Base-by-base conservation (phyloP, 1,139 yeast species). In the Zhuliangozyma parablackwelliae region DNA sequence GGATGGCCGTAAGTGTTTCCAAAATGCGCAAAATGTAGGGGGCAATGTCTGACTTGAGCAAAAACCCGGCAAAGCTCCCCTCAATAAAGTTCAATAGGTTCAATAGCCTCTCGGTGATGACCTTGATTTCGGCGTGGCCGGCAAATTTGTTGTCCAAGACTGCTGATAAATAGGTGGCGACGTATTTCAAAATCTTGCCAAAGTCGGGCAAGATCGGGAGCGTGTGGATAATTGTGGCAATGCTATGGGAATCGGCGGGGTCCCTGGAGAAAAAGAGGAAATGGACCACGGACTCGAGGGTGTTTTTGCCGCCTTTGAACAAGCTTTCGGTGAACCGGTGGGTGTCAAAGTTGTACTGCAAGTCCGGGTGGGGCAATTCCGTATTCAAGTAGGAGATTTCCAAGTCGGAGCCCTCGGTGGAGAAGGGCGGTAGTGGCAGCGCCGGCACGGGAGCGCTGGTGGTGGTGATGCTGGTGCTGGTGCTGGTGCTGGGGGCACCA, bases 221-320 rank as follows among this genome's bases (percentile, higher is more conserved):
- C 10, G 80, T 67, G 30, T 73, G 57, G 21, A 83, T 61, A 6
- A 84, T 60, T 37, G 78, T 75, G 21, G 54, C 53, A 5, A 75
- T 65, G 28, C 68, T 55, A 5, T 39, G 39, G 5, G 41, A 28
- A 32, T 45, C 48, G 1, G 37, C 33, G 7, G 45, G 36, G 36
- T 57, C 55, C 25, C 50, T 42, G 28, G 53, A 50, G 58, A 86
- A 86, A 7, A 87, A 57, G 26, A 85, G 65, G 9, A 85, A 77
- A 56, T 88, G 96, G 42, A 89, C 74, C 30, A 88, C 67, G 30
- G 89, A 75, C 54, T 87, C 96, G 12, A 79, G 56, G 1, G 87
- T 56, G 41, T 48, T 49, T 10, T 10, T 6, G 5, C 12, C 28
- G 12, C 11, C 28, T 7, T 11, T 10, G 21, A 25, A 20, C 6